phyloP scores from a whole-genome alignment of 2,329 filamentous ascomycete species.

The Dendryphion nanum region DNA sequence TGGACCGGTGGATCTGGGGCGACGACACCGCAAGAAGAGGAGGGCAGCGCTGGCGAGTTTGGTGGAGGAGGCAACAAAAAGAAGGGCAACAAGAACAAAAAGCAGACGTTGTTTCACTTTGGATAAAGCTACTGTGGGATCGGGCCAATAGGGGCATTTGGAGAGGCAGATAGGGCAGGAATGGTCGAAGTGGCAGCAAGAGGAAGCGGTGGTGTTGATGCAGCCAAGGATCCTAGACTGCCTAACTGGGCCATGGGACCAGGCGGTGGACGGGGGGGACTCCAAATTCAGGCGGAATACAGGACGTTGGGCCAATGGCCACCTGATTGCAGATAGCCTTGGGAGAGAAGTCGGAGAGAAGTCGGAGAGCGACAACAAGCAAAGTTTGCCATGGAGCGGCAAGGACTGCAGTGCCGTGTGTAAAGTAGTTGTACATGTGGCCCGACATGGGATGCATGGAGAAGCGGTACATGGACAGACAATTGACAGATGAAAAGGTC shows the following conservation, averaged over 20 bases:
- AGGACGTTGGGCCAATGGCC: too few relatives aligned
- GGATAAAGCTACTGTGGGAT: slow-evolving; percentile 29
- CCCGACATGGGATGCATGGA: too few relatives aligned
- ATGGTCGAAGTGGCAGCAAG: too few relatives aligned
- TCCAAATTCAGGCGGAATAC: slow-evolving; percentile 7
- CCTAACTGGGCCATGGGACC: slow-evolving; percentile 7
- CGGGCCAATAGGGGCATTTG: too few relatives aligned
- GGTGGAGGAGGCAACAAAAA: slow-evolving; percentile 35
- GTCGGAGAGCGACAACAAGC: neutral
- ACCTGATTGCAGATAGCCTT: too few relatives aligned
- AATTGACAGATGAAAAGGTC: too few relatives aligned
- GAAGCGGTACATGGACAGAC: too few relatives aligned
- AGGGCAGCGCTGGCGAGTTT: slow-evolving; percentile 9
- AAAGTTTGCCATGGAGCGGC: too few relatives aligned
- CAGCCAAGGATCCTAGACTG: slow-evolving; percentile 7
- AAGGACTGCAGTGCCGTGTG: too few relatives aligned
- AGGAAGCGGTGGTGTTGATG: slow-evolving; percentile 3
- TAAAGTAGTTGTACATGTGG: too few relatives aligned
- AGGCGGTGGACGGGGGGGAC: neutral
- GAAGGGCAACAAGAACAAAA: slow-evolving; percentile 51
- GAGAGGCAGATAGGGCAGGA: too few relatives aligned
- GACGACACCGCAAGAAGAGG: slow-evolving; percentile 20
- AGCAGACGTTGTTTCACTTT: slow-evolving; percentile 52
- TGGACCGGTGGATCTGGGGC: slow-evolving; percentile 37
- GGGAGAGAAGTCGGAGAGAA: slow-evolving; percentile 2